Conservation (phyloP, 495 filamentous ascomycete genomes). For the Cudoniella acicularis region DNA sequence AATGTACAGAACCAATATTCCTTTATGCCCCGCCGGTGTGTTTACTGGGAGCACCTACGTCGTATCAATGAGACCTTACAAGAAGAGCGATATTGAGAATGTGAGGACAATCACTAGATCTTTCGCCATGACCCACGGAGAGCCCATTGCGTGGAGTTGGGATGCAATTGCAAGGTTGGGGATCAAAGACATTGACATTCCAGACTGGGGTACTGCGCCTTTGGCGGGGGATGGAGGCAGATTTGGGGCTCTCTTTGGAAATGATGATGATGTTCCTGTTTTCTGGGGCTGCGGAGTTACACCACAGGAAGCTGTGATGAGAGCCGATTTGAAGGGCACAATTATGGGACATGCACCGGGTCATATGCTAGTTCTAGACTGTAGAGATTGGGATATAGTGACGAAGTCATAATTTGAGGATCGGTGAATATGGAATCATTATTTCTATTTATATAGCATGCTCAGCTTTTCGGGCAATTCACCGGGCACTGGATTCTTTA, state of each 20-base stretch:
- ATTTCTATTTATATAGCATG: no score
- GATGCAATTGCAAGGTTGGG: constrained; percentile 42
- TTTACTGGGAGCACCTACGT: constrained; percentile 45
- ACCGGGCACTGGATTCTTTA: no score
- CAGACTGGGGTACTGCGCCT: constrained; percentile 43
- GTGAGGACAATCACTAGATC: constrained; percentile 45
- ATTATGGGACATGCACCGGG: constrained; percentile 54
- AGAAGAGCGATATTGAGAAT: constrained; percentile 35
- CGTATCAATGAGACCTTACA: constrained; percentile 54
- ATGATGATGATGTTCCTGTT: constrained; percentile 45
- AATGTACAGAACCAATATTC: constrained; percentile 52
- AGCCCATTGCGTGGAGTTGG: constrained; percentile 59
- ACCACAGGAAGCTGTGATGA: constrained; percentile 53
- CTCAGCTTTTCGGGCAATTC: no score
- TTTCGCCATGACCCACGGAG: constrained; percentile 49
- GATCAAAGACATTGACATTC: constrained; percentile 39
- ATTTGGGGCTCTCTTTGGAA: constrained; percentile 19
- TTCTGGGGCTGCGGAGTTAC: constrained; percentile 61
- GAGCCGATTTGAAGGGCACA: constrained; percentile 41
- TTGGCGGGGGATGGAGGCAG: constrained; percentile 26
- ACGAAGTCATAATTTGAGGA: neutral
- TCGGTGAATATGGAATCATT: no score
- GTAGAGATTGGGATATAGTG: constrained; percentile 28
- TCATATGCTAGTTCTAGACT: constrained; percentile 53
- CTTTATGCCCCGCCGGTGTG: constrained; percentile 46